Base-by-base conservation (phyloP, 306 rosid species). In the Casuarina cunninghamiana region DNA sequence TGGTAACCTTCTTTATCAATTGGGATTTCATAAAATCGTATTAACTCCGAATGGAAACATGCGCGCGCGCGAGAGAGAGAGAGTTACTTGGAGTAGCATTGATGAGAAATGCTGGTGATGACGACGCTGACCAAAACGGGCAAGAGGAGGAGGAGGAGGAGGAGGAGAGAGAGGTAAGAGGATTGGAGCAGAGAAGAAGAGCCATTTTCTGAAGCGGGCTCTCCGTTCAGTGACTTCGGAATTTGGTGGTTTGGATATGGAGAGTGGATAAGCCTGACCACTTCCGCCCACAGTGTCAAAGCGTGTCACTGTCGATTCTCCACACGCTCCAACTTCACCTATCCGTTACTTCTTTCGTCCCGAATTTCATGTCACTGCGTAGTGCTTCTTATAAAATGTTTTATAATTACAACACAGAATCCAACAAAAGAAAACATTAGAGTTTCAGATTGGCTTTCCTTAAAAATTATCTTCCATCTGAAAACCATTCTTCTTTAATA, bases 141-240 rank as follows among this genome's bases (percentile, higher is more conserved):
- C 84, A 78, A 72, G 91, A 65, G 54, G 87, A 72, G 12, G 82
- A 70, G 3, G 74, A 67, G 19, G 78, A 57, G 15, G 86, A 66
- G 15, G 80, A 71, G 75, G 35, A 79, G 61, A 72, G 81, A 78
- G 83, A 78, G 77, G 75, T 37, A 81, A 86, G 63, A 72, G 89
- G 87, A 88, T 86, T 86, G 81, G 78, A 83, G 79, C 82, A 83
- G 76, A 87, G 84, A 53, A 90, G 81, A 53, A 82, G 83, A 75
- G 90, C 89, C 97, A 94, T 89, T 4, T 53, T 79, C 49, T 43
- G 3, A 50, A 17, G 10, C 17, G 12, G 51, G 62, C 17, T 46
- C 77, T 10, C 16, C 3, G 60, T 32, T 48, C 74, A 5, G 49
- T 53, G 50, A 5, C 74, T 70, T 11, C 5, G 71, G 41, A 65